A percentile compares a stretch with the other conserved stretches of the same genome.
phyloP scores from a whole-genome alignment of 2,329 filamentous ascomycete genomes.

The Paradendryphiella salina region DNA sequence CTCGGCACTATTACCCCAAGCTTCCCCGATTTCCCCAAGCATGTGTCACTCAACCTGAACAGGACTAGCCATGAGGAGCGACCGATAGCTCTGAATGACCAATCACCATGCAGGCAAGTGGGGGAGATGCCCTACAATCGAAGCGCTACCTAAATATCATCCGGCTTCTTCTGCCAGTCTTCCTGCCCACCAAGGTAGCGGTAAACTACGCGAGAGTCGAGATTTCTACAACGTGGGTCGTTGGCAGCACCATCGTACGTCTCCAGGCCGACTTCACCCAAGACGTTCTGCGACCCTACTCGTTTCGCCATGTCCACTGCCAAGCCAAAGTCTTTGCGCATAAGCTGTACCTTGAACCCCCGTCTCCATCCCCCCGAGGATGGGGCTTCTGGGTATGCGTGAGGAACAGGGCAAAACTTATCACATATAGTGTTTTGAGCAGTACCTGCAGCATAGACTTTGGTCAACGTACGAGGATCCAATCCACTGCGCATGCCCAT shows the following conservation, averaged over 20 bases:
- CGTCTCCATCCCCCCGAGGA: constrained; percentile 55
- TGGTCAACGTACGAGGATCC: constrained; percentile 57
- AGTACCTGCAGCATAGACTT: constrained; percentile 57
- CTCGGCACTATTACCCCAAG: constrained; percentile 27
- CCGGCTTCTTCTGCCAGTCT: constrained; percentile 49
- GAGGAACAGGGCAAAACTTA: constrained; percentile 57
- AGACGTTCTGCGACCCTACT: constrained; percentile 55
- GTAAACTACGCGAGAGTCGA: constrained; percentile 63
- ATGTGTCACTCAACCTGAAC: neutral
- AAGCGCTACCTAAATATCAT: constrained; percentile 13
- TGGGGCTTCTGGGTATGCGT: constrained; percentile 54
- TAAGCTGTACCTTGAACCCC: constrained; percentile 63
- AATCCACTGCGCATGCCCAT: constrained; percentile 63
- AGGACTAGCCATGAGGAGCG: neutral
- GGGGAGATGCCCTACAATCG: neutral
- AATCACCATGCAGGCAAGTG: neutral
- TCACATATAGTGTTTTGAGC: constrained; percentile 59
- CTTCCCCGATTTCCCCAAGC: constrained; percentile 30
- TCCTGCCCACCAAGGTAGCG: constrained; percentile 59
- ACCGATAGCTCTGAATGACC: neutral
- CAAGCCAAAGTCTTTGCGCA: constrained; percentile 62
- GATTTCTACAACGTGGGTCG: constrained; percentile 56
- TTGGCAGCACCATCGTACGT: constrained; percentile 58
- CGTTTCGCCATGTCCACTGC: constrained; percentile 59
- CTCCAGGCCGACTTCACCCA: constrained; percentile 56